Evolutionary conservation across 2,329 filamentous ascomycete genomes (phyloP).

Genomic region (Alternaria hordeiaustralica): DNA sequence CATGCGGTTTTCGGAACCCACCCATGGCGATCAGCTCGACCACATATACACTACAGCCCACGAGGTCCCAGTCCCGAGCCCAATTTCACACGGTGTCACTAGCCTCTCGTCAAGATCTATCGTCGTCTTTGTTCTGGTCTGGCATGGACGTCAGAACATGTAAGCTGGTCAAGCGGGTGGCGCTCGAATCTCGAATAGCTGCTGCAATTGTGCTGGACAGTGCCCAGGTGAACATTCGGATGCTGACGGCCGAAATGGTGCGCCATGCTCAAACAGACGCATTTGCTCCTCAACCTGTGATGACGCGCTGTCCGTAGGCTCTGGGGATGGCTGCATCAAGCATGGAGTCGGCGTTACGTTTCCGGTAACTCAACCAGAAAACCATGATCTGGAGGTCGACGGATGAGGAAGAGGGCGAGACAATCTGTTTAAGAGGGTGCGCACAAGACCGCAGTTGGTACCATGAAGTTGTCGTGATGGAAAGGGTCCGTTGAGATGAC

Average conservation of each 20-base stretch:
- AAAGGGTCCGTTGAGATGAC: neutral
- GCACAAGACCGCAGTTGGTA: neutral
- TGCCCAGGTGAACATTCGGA: neutral
- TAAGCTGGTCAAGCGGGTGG: neutral
- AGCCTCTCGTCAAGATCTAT: neutral
- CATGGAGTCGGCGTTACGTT: neutral
- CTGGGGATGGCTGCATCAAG: neutral
- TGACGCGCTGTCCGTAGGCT: neutral
- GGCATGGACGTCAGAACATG: neutral
- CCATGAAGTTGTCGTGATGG: neutral
- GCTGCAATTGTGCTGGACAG: too few relatives aligned
- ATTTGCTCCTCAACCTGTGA: too few relatives aligned
- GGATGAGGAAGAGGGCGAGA: neutral
- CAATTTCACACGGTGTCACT: neutral
- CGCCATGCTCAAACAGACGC: neutral
- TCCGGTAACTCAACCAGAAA: too few relatives aligned
- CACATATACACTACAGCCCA: neutral
- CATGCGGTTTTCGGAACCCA: neutral
- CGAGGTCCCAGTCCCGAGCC: neutral
- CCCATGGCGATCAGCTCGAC: neutral
- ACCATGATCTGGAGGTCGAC: neutral
- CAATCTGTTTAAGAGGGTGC: neutral
- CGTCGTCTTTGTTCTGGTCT: neutral
- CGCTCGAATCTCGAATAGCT: neutral
- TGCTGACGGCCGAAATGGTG: neutral